These are phyloP conservation scores for Ramularia endophylla DNA, from an alignment of 2,329 filamentous ascomycete genomes.

Conservation along the genomic window DNA sequence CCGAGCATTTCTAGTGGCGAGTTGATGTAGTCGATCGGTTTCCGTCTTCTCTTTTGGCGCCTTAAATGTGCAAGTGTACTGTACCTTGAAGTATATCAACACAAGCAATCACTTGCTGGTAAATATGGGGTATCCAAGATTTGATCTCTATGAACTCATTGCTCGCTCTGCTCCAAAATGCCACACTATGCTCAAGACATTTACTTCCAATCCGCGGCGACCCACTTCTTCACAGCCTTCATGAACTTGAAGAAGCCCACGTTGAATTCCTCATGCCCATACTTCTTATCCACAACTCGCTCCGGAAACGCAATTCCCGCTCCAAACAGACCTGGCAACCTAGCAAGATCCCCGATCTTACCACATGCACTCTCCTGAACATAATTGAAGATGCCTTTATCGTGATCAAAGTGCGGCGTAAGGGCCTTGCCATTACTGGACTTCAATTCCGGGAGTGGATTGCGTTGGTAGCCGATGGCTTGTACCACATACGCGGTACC, in stretches of 20 bases:
- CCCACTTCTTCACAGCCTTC: slow-evolving; percentile 51
- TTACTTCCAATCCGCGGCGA: slow-evolving; percentile 46
- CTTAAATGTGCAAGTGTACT: no score
- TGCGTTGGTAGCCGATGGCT: slow-evolving; percentile 53
- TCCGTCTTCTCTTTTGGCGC: no score
- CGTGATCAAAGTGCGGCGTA: slow-evolving; percentile 41
- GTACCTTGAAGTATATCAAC: no score
- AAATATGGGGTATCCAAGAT: no score
- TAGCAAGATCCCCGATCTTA: slow-evolving; percentile 15
- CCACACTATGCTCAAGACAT: neutral
- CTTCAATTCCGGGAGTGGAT: slow-evolving; percentile 45
- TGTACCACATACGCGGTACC: slow-evolving; percentile 50
- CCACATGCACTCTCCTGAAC: slow-evolving; percentile 13
- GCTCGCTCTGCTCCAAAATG: no score
- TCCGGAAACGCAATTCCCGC: slow-evolving; percentile 61
- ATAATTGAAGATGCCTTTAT: slow-evolving; percentile 31
- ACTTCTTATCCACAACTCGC: slow-evolving; percentile 53
- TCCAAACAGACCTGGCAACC: slow-evolving; percentile 51
- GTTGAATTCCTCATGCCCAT: slow-evolving; percentile 55
- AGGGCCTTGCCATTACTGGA: slow-evolving; percentile 28
- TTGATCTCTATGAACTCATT: no score
- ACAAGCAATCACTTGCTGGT: no score
- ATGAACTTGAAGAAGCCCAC: slow-evolving; percentile 63
- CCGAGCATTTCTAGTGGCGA: neutral
- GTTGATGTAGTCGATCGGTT: no score